Evolutionary conservation across 192 early-diverging fungal species (phyloP).

Genomic region (Haplosporangium gracile): DNA sequence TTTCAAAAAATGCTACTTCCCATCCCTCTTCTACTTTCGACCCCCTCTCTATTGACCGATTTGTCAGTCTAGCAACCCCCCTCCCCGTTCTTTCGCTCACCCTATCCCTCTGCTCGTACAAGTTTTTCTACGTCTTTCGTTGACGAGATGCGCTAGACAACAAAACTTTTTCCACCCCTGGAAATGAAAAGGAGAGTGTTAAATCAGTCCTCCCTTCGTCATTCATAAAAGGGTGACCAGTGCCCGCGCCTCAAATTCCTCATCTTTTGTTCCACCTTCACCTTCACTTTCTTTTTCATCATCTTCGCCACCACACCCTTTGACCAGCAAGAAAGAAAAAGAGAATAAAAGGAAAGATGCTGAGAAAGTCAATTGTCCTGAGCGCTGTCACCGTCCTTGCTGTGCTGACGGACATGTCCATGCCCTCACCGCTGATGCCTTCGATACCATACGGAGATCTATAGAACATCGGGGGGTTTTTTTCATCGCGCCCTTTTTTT

Average conservation of each 20-base stretch:
- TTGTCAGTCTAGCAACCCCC: not conserved
- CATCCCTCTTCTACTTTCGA: too few relatives aligned
- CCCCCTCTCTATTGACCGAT: not conserved
- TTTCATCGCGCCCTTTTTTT: not conserved
- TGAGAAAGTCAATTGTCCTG: not conserved
- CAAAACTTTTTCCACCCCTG: not conserved
- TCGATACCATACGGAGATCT: constrained; percentile 73
- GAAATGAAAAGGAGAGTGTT: not conserved
- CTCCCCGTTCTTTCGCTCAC: not conserved
- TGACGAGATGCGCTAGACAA: not conserved
- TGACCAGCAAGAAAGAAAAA: not conserved
- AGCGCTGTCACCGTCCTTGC: constrained; percentile 3
- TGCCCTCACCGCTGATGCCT: constrained; percentile 61
- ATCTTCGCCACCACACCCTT: too few relatives aligned
- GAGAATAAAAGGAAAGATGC: constrained; percentile 9
- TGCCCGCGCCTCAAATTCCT: not conserved
- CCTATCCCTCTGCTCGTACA: not conserved
- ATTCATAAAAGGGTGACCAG: not conserved
- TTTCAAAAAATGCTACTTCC: not conserved
- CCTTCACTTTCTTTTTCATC: too few relatives aligned
- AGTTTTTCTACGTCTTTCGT: not conserved
- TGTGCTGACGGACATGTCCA: constrained; percentile 39
- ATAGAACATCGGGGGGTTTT: too few relatives aligned
- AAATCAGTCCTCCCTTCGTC: too few relatives aligned
- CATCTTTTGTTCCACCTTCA: not conserved